Evolutionary conservation across 768 basidiomycete species (phyloP).

Genomic region (Ramaria rubella): DNA sequence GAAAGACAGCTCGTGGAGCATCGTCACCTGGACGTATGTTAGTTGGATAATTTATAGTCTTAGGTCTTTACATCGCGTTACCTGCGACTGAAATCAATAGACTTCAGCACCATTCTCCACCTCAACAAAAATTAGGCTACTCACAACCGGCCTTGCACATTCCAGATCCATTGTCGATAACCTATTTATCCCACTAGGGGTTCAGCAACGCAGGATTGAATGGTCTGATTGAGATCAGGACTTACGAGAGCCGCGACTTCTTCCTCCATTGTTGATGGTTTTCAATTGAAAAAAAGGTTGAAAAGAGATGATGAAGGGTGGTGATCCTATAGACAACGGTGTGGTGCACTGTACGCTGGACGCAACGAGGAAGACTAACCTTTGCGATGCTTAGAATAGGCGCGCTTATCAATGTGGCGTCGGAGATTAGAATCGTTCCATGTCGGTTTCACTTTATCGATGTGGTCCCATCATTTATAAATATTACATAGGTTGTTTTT

Average conservation of each 20-base stretch:
- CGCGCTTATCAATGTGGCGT: too few relatives aligned
- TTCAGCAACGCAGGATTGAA: background rate
- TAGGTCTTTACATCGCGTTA: background rate
- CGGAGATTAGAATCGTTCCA: too few relatives aligned
- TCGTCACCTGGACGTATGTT: constrained; percentile 35
- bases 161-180: constrained; percentile 34
- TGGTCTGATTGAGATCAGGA: background rate
- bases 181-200: constrained; percentile 1
- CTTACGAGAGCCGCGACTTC: constrained; percentile 29
- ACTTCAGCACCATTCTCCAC: constrained; percentile 1
- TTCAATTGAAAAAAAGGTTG: background rate
- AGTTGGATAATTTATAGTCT: background rate
- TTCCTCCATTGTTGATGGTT: too few relatives aligned
- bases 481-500: too few relatives aligned
- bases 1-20: constrained; percentile 46
- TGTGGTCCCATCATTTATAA: too few relatives aligned
- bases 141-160: constrained; percentile 47
- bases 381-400: too few relatives aligned
- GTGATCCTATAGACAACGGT: background rate
- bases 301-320: background rate
- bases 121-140: constrained; percentile 3
- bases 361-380: too few relatives aligned
- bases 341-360: too few relatives aligned
- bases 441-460: too few relatives aligned
- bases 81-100: constrained; percentile 18